phyloP scores from a whole-genome alignment of 1,284 basidiomycete species.

The Fomitopsis schrenkii region DNA sequence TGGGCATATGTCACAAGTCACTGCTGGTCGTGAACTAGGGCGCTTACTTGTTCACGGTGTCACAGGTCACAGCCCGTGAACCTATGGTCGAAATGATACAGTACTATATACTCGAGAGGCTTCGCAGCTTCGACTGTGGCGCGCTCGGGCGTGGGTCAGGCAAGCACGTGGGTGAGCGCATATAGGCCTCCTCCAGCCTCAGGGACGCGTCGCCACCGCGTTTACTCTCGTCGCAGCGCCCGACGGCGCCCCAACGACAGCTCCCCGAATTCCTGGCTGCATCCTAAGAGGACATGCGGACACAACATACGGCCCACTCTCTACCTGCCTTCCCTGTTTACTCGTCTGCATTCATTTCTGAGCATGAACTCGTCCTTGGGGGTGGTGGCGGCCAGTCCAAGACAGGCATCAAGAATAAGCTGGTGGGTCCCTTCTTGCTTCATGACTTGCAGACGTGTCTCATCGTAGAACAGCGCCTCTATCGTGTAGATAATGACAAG shows the following conservation, averaged over 20 bases:
- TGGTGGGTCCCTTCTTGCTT: conserved; percentile 44
- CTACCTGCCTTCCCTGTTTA: conserved; percentile 84
- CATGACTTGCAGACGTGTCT: no score
- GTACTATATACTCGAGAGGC: no score
- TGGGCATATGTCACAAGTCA: no score
- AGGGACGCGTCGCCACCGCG: not conserved
- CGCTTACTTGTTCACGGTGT: no score
- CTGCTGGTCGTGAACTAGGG: no score
- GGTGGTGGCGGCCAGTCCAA: conserved; percentile 83
- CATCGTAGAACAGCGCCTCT: conserved; percentile 53
- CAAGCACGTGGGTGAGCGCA: not conserved
- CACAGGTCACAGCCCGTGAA: no score
- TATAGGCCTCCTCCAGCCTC: not conserved
- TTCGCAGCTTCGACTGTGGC: not conserved
- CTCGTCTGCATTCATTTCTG: conserved; percentile 77
- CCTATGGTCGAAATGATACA: no score
- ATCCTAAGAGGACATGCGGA: conserved; percentile 52
- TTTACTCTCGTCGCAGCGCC: not conserved
- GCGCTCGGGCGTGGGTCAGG: not conserved
- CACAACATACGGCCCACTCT: conserved; percentile 73
- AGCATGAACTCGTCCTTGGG: conserved; percentile 76
- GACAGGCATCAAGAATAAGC: conserved; percentile 89
- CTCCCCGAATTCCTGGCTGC: no score
- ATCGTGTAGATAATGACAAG: conserved; percentile 57
- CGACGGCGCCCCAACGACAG: no score